Base-by-base conservation (phyloP, 2,329 filamentous ascomycete genomes). In the Tolypocladium sp. region DNA sequence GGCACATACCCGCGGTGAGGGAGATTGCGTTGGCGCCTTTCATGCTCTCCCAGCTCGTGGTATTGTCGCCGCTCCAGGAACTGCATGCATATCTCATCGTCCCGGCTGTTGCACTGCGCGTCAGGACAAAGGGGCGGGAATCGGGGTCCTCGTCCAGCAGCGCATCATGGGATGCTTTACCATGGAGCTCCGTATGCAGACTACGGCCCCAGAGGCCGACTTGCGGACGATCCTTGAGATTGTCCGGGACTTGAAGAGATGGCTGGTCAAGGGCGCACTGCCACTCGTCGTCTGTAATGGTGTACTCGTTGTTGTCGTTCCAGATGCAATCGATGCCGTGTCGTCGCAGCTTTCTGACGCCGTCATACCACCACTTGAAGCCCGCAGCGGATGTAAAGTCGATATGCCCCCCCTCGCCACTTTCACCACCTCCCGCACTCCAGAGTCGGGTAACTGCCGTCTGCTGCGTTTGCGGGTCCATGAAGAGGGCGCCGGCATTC, bases 271-370 rank as follows among this genome's bases (percentile, higher is more conserved):
- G 0, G 82, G 81, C 20, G 57, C 85, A 81, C 59, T 83, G 73
- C 87, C 87, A 90, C 30, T 81, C 76, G 60, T 91, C 88, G 61
- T 83, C 77, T 0, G 84, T 80, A 3, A 89, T 78, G 0, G 83
- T 85, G 69, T 90, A 91, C 69, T 91, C 88, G 64, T 90, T 91
- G 71, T 91, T 91, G 68, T 91, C 88, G 63, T 91, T 91, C 88
- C 88, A 91, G 74, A 90, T 89, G 55, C 81, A 87, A 63, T 90
- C 87, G 59, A 91, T 87, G 1, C 87, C 87, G 10, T 83, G 73
- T 33, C 81, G 74, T 58, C 83, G 83, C 1, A 91, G 76, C 56
- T 78, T 79, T 60, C 82, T 79, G 10, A 89, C 82, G 2, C 88
- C 87, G 1, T 88, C 76, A 61, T 83, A 87, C 88, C 88, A 91